Conservation (phyloP, 495 filamentous ascomycete genomes). For the Chaetomium cochliodes region DNA sequence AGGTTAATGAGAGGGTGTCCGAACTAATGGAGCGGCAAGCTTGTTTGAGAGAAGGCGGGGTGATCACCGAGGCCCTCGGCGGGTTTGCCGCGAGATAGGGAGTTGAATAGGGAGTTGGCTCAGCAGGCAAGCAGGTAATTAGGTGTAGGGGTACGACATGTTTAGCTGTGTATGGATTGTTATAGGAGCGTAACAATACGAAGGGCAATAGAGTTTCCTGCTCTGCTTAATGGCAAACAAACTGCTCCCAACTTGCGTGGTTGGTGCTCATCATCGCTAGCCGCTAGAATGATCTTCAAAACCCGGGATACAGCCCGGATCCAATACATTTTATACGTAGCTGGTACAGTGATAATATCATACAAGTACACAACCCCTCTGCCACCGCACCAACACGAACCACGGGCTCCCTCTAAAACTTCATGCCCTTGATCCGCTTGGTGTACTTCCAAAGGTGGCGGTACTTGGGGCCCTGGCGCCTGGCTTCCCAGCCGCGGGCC, state of each 20-base stretch:
- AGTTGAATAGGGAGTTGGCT: neutral
- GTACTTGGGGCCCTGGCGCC: slow-evolving; percentile 56
- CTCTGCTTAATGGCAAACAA: too few relatives aligned
- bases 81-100: neutral
- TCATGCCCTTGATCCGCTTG: slow-evolving; percentile 42
- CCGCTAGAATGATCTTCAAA: neutral
- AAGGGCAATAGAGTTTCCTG: neutral
- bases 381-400: neutral
- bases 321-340: slow-evolving; percentile 18
- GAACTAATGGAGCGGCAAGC: too few relatives aligned
- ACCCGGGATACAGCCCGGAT: neutral
- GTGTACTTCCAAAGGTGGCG: slow-evolving; percentile 53
- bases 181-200: slow-evolving; percentile 9
- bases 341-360: slow-evolving; percentile 21
- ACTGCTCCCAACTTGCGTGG: too few relatives aligned
- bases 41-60: neutral
- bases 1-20: too few relatives aligned
- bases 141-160: slow-evolving; percentile 1
- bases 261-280: too few relatives aligned
- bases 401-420: slow-evolving; percentile 16
- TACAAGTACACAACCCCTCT: slow-evolving; percentile 28
- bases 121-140: neutral
- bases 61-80: neutral
- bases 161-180: slow-evolving; percentile 20
- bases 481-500: slow-evolving; percentile 57